phyloP scores from a whole-genome alignment of 208 protist genomes.

The Strigomonas culicis region DNA sequence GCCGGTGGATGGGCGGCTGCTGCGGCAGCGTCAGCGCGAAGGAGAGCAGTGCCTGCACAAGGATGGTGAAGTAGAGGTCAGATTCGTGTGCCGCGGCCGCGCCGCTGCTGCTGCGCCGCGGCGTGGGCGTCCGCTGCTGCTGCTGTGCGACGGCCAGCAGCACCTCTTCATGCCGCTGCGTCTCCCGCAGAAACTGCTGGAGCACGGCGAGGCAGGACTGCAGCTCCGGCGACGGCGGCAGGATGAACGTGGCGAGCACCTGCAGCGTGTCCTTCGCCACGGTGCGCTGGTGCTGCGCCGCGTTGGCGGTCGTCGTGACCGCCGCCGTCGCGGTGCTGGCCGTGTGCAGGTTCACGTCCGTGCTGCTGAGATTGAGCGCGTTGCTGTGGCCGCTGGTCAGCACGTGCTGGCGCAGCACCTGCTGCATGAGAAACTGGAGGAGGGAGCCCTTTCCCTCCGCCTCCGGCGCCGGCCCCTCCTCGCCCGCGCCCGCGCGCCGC shows the following conservation, averaged over 20 bases:
- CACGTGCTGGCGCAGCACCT: too few relatives aligned
- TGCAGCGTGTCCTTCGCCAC: slow-evolving; percentile 26
- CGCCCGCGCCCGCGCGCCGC: not conserved
- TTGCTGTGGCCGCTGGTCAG: too few relatives aligned
- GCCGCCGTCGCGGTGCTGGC: not conserved
- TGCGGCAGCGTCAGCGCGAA: slow-evolving; percentile 19
- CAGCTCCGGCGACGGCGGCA: slow-evolving; percentile 64
- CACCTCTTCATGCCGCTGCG: slow-evolving; percentile 40
- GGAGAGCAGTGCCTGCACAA: slow-evolving; percentile 40
- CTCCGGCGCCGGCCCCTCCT: too few relatives aligned
- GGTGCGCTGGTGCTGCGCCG: not conserved
- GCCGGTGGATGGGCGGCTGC: slow-evolving; percentile 19
- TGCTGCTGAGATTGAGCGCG: too few relatives aligned
- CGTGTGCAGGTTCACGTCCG: too few relatives aligned
- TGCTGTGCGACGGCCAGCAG: slow-evolving; percentile 30
- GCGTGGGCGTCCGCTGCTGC: not conserved
- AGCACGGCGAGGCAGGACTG: slow-evolving; percentile 38
- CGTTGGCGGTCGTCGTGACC: slow-evolving; percentile 6
- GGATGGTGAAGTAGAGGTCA: slow-evolving; percentile 10
- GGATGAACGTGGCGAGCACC: slow-evolving; percentile 40
- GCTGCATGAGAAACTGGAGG: too few relatives aligned
- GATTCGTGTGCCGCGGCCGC: slow-evolving; percentile 9
- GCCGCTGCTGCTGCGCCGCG: not conserved
- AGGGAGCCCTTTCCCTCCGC: too few relatives aligned
- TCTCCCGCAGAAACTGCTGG: slow-evolving; percentile 32